A percentile compares a stretch with the other conserved stretches of the same genome.
Evolutionary conservation across 2,329 filamentous ascomycete species (phyloP).

Genomic region (Rhinocladiella mackenziei): DNA sequence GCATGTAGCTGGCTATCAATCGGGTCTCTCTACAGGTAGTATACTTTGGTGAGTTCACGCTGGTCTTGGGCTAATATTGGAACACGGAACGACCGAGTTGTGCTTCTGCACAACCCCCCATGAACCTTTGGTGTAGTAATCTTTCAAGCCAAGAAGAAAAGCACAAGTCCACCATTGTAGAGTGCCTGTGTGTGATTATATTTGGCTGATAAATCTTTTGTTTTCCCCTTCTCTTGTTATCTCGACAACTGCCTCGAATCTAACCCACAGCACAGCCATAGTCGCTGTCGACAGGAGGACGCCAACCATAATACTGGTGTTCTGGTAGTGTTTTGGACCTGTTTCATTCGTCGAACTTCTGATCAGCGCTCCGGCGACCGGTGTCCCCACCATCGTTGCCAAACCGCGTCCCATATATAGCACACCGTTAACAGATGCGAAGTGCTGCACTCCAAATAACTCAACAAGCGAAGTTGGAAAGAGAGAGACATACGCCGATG

Average conservation of each 20-base stretch:
- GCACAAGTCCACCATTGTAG: no score
- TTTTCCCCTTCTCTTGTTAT: neutral
- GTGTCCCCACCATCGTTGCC: neutral
- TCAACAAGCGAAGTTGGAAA: slow-evolving; percentile 36
- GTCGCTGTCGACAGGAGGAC: slow-evolving; percentile 32
- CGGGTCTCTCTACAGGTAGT: no score
- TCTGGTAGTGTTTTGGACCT: slow-evolving; percentile 27
- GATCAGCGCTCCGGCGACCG: neutral
- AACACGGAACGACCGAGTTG: no score
- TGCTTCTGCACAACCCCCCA: no score
- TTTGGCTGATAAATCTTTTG: no score
- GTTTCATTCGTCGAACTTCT: slow-evolving; percentile 27
- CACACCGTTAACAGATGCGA: neutral
- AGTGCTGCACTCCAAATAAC: neutral
- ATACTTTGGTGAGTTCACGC: no score
- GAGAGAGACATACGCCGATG: slow-evolving; percentile 38
- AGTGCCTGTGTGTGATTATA: no score
- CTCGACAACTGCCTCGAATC: slow-evolving; percentile 30
- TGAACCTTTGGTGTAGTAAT: no score
- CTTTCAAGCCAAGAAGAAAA: no score
- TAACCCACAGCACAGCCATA: slow-evolving; percentile 31
- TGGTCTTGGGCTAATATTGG: no score
- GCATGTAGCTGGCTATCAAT: no score
- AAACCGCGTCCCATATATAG: neutral
- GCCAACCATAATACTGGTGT: slow-evolving; percentile 30